Evolutionary conservation across 345 rosid species (phyloP).

Genomic region (Acer saccharum): DNA sequence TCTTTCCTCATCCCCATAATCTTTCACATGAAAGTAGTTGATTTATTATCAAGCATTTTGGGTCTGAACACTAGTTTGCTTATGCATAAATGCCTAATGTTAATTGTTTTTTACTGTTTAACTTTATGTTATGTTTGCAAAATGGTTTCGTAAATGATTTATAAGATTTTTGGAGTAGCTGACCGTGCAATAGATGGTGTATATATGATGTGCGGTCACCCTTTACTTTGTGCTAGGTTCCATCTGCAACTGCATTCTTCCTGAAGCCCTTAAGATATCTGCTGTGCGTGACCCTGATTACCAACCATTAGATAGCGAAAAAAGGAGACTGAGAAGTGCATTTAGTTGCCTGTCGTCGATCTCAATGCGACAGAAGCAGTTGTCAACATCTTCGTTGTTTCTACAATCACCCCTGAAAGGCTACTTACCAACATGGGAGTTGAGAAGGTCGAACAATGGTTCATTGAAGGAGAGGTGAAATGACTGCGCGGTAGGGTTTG

Average conservation of each 20-base stretch:
- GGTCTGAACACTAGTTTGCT: neutral
- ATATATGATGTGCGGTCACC: slow-evolving; percentile 16
- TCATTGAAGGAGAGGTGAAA: slow-evolving; percentile 74
- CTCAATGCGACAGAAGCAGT: slow-evolving; percentile 79
- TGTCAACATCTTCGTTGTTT: slow-evolving; percentile 65
- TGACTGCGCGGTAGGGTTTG: neutral
- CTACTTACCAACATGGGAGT: slow-evolving; percentile 85
- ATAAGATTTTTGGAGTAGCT: neutral
- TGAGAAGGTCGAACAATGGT: slow-evolving; percentile 60
- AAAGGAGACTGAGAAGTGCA: slow-evolving; percentile 57
- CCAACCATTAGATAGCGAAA: slow-evolving; percentile 66
- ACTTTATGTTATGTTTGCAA: neutral
- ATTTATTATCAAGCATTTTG: neutral
- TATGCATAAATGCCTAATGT: neutral
- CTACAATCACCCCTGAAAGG: slow-evolving; percentile 85
- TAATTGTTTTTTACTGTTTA: neutral
- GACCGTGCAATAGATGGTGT: neutral
- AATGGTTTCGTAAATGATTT: neutral
- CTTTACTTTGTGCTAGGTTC: slow-evolving; percentile 55
- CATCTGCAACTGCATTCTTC: slow-evolving; percentile 86
- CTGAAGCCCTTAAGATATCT: slow-evolving; percentile 73
- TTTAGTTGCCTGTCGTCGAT: slow-evolving; percentile 79
- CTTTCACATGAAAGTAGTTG: neutral
- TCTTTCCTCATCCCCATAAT: neutral
- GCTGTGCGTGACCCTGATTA: slow-evolving; percentile 61